Conservation (phyloP, 306 rosid genomes). For the Vigna unguiculata region DNA sequence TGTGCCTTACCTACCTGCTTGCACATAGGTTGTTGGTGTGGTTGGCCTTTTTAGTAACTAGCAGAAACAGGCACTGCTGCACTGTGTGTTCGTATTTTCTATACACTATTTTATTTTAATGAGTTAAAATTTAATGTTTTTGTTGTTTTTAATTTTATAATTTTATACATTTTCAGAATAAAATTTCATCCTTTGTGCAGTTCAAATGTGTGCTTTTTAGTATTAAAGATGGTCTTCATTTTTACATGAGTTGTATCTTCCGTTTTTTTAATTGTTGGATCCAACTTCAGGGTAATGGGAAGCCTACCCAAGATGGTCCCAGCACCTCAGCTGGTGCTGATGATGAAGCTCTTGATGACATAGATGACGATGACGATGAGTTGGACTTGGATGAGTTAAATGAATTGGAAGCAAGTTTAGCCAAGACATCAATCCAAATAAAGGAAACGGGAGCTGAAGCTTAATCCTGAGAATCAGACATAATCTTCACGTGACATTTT, state of each 20-base stretch:
- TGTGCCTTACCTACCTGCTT: slow-evolving; percentile 27
- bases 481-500: slow-evolving; percentile 30
- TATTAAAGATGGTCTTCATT: background rate
- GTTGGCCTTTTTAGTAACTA: slow-evolving; percentile 18
- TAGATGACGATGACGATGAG: slow-evolving; percentile 70
- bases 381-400: slow-evolving; percentile 43
- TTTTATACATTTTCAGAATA: no score
- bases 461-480: slow-evolving; percentile 41
- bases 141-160: no score
- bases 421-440: slow-evolving; percentile 72
- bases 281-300: slow-evolving; percentile 36
- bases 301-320: slow-evolving; percentile 47
- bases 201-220: background rate
- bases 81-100: no score
- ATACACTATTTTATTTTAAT: no score
- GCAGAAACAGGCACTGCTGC: no score
- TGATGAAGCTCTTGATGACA: slow-evolving; percentile 37
- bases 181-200: slow-evolving; percentile 5
- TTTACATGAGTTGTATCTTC: background rate
- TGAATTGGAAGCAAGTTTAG: slow-evolving; percentile 79
- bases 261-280: slow-evolving; percentile 24
- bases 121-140: no score
- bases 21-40: slow-evolving; percentile 5
- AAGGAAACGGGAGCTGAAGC: slow-evolving; percentile 64
- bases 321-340: slow-evolving; percentile 61